Evolutionary conservation across 768 basidiomycete species (phyloP), one percentile per base, ranked within the genome.

Genomic region (Pseudohyphozyma bogoriensis): DNA sequence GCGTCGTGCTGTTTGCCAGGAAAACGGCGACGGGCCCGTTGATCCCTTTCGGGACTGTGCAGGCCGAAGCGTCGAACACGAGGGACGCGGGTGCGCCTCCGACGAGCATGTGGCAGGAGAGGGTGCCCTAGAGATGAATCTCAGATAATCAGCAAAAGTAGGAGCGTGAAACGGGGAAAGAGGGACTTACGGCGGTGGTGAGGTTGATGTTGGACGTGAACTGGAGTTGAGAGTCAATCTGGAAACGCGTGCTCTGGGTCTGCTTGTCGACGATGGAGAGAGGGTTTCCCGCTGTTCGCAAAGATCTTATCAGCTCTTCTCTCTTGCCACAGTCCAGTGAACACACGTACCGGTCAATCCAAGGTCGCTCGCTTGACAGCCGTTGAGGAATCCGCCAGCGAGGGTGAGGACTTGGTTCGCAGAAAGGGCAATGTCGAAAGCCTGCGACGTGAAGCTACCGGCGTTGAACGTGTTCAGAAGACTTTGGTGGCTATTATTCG

Each of bases 381-480:
- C 63, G 16, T 36, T 18, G 22, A 70, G 40, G 67, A 68, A 70
- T 11, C 59, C 59, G 0, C 56, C 57, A 8, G 52, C 62, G 7
- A 68, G 51, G 4, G 63, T 59, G 16, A 68, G 56, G 20, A 70
- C 67, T 4, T 28, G 42, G 24, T n/a, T 28, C 1, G 64, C 62
- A 10, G 75, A 76, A n/a, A 91, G 75, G 10, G 82, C 77, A 29
- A 89, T 75, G 71, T 90, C 88, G 70, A 88, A 89, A 1, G 85
- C 77, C 46, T 79, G 72, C 7, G 87, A 83, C 57, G 86, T 81
- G 22, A 82, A 77, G 5, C 78, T 78, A 0, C 60, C 71, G 26
- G 79, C 78, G 46, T 79, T 79, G 55, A 90, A 67, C 62, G 87
- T 68, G 76, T 89, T 89, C 54, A 88, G 78, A 45, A 89, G 73